Conservation (phyloP, 2,329 filamentous ascomycete genomes). For the Trichoderma atrobrunneum region DNA sequence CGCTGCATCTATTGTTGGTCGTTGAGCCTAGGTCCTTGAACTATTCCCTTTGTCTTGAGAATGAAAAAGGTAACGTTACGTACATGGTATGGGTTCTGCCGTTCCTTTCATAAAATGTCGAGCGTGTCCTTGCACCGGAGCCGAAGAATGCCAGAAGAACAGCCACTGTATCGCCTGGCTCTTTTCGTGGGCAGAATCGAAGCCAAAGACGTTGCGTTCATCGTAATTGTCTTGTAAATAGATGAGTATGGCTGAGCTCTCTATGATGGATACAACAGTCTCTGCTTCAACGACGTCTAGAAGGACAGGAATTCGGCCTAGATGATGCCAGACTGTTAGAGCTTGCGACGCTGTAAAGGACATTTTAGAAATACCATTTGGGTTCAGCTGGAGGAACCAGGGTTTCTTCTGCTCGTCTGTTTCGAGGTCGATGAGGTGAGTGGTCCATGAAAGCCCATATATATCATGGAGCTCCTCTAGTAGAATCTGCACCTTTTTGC, state of each 20-base stretch:
- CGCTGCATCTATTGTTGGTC: not conserved
- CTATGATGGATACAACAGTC: not conserved
- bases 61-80: not conserved
- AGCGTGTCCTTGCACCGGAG: not conserved
- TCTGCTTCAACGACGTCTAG: not conserved
- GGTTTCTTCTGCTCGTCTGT: not conserved
- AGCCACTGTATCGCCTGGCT: constrained; percentile 6
- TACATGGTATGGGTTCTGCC: not conserved
- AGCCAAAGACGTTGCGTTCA: not conserved
- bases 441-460: not conserved
- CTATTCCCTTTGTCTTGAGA: too few species aligned
- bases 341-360: not conserved
- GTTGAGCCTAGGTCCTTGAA: not conserved
- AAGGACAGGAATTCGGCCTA: constrained; percentile 1
- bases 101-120: not conserved
- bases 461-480: not conserved
- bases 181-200: not conserved
- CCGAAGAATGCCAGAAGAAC: constrained; percentile 3
- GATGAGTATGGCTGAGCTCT: not conserved
- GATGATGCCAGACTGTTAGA: not conserved
- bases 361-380: not conserved
- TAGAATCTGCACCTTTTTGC: constrained; percentile 8
- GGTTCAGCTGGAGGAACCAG: constrained; percentile 8
- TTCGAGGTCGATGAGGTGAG: not conserved
- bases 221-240: not conserved